Conservation (phyloP, 2,329 filamentous ascomycete species). For the Colletotrichum neosansevieriae region DNA sequence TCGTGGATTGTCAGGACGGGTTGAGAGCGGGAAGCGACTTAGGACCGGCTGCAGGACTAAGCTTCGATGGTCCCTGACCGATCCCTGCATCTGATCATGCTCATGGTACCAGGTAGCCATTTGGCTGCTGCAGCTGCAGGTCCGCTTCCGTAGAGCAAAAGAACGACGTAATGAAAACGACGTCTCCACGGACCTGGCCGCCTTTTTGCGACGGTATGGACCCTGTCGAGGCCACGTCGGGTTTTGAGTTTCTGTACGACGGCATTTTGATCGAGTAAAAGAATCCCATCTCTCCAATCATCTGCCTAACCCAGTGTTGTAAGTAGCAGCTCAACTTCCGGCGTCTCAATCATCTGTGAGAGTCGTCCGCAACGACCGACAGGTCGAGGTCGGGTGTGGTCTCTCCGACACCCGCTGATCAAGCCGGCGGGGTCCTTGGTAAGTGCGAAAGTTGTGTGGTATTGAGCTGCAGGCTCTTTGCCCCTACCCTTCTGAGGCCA, state of each 20-base stretch:
- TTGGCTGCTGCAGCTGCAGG: constrained; percentile 3
- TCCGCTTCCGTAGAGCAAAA: not conserved
- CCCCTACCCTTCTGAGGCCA: constrained; percentile 7
- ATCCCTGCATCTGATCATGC: constrained; percentile 26
- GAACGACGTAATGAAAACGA: constrained; percentile 32
- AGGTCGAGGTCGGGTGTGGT: not conserved
- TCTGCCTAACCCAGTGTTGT: not conserved
- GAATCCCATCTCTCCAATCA: constrained; percentile 27
- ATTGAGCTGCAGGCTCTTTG: constrained; percentile 32
- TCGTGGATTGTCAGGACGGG: not conserved
- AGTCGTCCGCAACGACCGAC: not conserved
- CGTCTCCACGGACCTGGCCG: constrained; percentile 32
- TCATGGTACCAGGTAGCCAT: not conserved
- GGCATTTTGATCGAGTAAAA: constrained; percentile 28
- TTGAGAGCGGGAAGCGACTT: not conserved
- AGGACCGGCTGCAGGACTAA: constrained; percentile 15
- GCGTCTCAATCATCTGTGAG: not conserved
- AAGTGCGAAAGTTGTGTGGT: constrained; percentile 26
- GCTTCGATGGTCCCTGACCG: constrained; percentile 30
- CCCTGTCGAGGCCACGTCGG: constrained; percentile 1
- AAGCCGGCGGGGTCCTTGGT: not conserved
- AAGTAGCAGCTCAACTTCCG: not conserved
- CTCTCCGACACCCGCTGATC: not conserved
- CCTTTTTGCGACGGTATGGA: not conserved
- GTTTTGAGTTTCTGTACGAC: constrained; percentile 8